Conservation (phyloP, 345 rosid species). For the Moringa oleifera region DNA sequence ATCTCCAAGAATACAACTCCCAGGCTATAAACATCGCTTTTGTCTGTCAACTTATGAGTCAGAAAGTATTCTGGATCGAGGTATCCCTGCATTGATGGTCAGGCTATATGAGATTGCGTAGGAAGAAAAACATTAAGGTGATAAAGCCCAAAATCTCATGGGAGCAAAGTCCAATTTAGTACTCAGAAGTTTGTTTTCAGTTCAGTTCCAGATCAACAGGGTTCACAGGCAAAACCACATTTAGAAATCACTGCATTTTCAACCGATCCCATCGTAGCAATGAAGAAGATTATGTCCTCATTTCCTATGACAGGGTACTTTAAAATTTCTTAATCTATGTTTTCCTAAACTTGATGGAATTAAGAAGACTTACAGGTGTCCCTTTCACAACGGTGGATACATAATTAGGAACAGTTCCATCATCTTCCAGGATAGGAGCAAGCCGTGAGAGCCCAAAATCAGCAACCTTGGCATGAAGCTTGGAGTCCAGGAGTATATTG, state of each 20-base stretch:
- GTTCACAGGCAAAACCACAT: constrained; percentile 4
- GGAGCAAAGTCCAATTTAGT: too few relatives aligned
- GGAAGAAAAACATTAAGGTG: too few relatives aligned
- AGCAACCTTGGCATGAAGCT: constrained; percentile 78
- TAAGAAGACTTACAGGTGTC: constrained; percentile 60
- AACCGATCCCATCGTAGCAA: too few relatives aligned
- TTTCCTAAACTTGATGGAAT: not conserved
- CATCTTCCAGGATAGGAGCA: constrained; percentile 75
- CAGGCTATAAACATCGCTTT: constrained; percentile 94
- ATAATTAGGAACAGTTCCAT: constrained; percentile 62
- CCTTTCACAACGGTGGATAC: constrained; percentile 91
- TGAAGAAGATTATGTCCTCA: too few relatives aligned
- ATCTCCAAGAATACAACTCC: constrained; percentile 93
- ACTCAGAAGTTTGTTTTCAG: too few relatives aligned
- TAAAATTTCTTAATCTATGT: not conserved
- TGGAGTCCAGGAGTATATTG: constrained; percentile 73
- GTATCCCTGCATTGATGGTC: constrained; percentile 98
- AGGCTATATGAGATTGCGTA: too few relatives aligned
- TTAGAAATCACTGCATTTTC: too few relatives aligned
- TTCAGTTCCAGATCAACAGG: too few relatives aligned
- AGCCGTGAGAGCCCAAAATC: constrained; percentile 93
- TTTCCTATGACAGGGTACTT: not conserved
- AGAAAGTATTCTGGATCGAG: constrained; percentile 95
- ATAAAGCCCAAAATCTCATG: constrained; percentile 18
- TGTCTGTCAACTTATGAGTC: constrained; percentile 89